Conservation (phyloP, 1,284 basidiomycete species). For the Cryptococcus floricola region DNA sequence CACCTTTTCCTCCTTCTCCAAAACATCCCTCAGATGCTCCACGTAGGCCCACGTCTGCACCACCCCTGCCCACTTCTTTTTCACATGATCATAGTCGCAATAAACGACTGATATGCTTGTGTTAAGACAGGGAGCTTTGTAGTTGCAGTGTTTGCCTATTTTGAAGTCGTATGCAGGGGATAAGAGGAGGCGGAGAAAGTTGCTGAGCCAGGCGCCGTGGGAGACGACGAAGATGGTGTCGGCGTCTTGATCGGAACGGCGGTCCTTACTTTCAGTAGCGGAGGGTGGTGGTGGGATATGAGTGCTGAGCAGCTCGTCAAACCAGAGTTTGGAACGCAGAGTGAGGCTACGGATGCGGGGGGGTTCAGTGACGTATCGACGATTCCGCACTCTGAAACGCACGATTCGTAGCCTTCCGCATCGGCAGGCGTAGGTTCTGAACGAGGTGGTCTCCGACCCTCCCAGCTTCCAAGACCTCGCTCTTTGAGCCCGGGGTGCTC, state of each 20-base stretch:
- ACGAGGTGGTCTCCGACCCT: constrained; percentile 26
- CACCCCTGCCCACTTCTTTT: too few relatives aligned
- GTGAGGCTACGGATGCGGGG: constrained; percentile 10
- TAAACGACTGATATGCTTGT: constrained; percentile 33
- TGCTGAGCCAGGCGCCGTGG: constrained; percentile 42
- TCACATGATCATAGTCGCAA: constrained; percentile 5
- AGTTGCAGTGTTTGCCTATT: constrained; percentile 14
- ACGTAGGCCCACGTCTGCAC: too few relatives aligned
- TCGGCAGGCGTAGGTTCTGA: constrained; percentile 27
- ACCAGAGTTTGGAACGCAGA: constrained; percentile 10
- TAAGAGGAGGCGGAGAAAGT: constrained; percentile 25
- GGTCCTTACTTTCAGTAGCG: too few relatives aligned
- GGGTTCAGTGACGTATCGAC: not conserved
- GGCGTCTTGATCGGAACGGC: too few relatives aligned
- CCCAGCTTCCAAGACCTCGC: constrained; percentile 32
- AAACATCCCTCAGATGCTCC: too few relatives aligned
- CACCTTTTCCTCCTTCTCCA: too few relatives aligned
- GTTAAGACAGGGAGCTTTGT: constrained; percentile 22
- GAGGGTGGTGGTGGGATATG: constrained; percentile 12
- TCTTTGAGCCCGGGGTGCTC: constrained; percentile 29
- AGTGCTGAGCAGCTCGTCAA: constrained; percentile 8
- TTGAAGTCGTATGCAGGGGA: constrained; percentile 9
- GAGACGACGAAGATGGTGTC: constrained; percentile 24
- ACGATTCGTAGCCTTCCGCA: constrained; percentile 27
- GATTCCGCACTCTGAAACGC: not conserved